These are phyloP conservation scores for Fusarium ramigenum DNA, from an alignment of 2,329 filamentous ascomycete genomes.

Conservation along the genomic window DNA sequence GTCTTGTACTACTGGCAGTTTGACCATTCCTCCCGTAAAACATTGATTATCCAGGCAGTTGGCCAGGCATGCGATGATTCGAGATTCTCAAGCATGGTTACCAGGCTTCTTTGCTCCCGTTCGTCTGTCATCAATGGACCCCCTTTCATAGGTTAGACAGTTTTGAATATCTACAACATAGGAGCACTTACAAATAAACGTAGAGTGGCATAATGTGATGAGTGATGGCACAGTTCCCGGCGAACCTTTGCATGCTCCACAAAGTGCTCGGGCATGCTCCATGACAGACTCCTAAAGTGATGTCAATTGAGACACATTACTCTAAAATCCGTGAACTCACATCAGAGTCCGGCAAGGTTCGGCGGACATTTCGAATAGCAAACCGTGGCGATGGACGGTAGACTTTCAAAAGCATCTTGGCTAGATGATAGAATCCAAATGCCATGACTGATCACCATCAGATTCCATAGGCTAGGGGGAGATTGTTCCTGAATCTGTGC, in stretches of 20 bases:
- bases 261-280: conserved; percentile 5
- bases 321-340: not conserved
- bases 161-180: rapidly evolving
- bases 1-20: not conserved
- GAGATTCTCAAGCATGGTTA: conserved; percentile 1
- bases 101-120: not conserved
- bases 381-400: conserved; percentile 7
- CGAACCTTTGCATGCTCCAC: conserved; percentile 2
- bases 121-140: not conserved
- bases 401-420: not conserved
- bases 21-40: not conserved
- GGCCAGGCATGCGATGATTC: conserved; percentile 6
- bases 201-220: conserved; percentile 12
- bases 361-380: not conserved
- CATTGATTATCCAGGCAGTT: conserved; percentile 7
- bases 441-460: not conserved
- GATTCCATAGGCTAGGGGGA: not conserved
- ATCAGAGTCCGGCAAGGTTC: not conserved
- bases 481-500: not conserved
- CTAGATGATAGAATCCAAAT: conserved; percentile 1
- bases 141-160: not conserved
- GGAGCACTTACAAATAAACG: conserved; percentile 1
- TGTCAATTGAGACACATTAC: not conserved
- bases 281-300: not conserved
- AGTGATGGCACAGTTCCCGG: conserved; percentile 3